These are phyloP conservation scores for Vitis hybrid DNA, from an alignment of 177 flowering plant genomes.

Conservation along the genomic window DNA sequence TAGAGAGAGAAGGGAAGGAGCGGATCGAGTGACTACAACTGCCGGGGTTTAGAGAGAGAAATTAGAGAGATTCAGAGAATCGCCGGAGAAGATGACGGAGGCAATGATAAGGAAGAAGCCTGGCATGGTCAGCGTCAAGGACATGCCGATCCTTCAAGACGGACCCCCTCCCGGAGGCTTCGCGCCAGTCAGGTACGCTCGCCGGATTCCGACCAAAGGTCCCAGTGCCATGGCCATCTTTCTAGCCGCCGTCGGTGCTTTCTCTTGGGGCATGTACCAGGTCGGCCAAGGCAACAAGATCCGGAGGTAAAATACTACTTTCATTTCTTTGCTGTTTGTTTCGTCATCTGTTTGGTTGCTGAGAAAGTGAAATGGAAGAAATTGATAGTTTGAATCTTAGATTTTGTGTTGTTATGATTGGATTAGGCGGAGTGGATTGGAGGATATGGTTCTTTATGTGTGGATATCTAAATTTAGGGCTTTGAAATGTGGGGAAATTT, in stretches of 20 bases:
- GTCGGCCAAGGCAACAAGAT: constrained; percentile 72
- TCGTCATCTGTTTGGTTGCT: not conserved
- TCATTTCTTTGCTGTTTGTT: not conserved
- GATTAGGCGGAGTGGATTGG: too few relatives aligned
- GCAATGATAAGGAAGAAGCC: constrained; percentile 64
- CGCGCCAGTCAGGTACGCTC: constrained; percentile 67
- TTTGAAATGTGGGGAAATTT: too few relatives aligned
- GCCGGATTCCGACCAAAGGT: constrained; percentile 62
- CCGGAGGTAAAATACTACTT: constrained; percentile 42
- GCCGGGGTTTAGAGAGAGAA: too few relatives aligned
- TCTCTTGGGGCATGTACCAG: constrained; percentile 75
- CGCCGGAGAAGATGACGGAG: constrained; percentile 53
- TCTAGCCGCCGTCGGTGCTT: constrained; percentile 52
- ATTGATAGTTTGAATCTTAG: too few relatives aligned
- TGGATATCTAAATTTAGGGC: too few relatives aligned
- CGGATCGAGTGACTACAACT: too few relatives aligned
- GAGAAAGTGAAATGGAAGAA: too few relatives aligned
- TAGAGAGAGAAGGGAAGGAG: too few relatives aligned
- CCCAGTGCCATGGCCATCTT: constrained; percentile 74
- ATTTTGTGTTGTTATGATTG: too few relatives aligned
- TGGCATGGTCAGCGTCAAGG: constrained; percentile 76
- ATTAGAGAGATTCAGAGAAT: too few relatives aligned
- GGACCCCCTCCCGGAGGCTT: constrained; percentile 82
- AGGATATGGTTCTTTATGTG: too few relatives aligned
- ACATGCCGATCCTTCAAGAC: constrained; percentile 73